Evolutionary conservation across 441 rosid genomes (phyloP).

Genomic region (Rhodomyrtus psidioides): DNA sequence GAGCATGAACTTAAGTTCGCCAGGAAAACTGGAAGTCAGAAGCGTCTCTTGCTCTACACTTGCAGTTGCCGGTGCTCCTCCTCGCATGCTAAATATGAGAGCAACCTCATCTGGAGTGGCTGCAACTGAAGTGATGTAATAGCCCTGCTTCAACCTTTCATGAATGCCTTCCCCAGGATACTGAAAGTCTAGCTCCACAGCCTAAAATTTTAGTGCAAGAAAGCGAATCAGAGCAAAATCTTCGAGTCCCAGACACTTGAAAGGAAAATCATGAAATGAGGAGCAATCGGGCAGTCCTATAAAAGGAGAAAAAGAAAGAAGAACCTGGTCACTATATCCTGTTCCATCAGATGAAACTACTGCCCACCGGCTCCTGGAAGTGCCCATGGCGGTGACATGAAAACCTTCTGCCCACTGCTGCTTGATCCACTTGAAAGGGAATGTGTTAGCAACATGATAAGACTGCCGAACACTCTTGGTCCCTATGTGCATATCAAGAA

Average conservation of each 20-base stretch:
- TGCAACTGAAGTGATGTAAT: slow-evolving; percentile 6
- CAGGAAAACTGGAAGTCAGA: slow-evolving; percentile 3
- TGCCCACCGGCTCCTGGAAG: background rate
- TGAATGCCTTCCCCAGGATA: slow-evolving; percentile 15
- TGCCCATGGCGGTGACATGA: slow-evolving; percentile 1
- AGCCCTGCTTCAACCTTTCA: slow-evolving; percentile 7
- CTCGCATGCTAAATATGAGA: slow-evolving; percentile 4
- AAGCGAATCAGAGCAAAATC: background rate
- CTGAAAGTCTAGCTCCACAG: slow-evolving; percentile 10
- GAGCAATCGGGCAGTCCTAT: background rate
- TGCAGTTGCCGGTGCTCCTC: background rate
- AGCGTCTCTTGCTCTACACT: slow-evolving; percentile 5
- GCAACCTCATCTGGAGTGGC: slow-evolving; percentile 9
- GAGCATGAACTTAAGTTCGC: background rate
- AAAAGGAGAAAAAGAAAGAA: background rate
- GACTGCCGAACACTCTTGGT: background rate
- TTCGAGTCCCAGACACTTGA: background rate
- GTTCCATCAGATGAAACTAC: slow-evolving; percentile 6
- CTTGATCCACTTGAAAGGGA: slow-evolving; percentile 4
- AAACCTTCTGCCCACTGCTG: slow-evolving; percentile 2
- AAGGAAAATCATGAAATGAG: background rate
- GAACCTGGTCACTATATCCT: slow-evolving; percentile 1
- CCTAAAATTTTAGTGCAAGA: background rate
- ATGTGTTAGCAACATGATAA: background rate
- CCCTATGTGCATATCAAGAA: background rate